Evolutionary conservation across 2,329 filamentous ascomycete genomes (phyloP).

Genomic region (Phyllosticta paracitricarpa): DNA sequence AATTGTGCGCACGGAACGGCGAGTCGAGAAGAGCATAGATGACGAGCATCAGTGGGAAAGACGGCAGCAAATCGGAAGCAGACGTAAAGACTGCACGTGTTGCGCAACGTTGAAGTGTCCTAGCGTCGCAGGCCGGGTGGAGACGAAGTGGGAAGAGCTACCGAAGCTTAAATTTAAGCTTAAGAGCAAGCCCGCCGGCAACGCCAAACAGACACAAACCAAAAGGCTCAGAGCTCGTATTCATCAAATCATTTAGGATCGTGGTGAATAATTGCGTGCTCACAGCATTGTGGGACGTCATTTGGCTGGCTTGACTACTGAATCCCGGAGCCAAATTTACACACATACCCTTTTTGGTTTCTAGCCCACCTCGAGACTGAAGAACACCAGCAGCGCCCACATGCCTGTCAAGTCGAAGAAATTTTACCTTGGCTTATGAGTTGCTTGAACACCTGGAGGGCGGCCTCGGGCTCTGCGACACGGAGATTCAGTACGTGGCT

Average conservation of each 20-base stretch:
- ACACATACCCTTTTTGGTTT: not conserved
- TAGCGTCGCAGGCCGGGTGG: too few relatives aligned
- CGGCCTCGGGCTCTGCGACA: slow-evolving; percentile 30
- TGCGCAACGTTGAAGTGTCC: too few relatives aligned
- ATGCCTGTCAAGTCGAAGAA: slow-evolving; percentile 22
- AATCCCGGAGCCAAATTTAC: not conserved
- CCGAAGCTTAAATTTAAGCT: not conserved
- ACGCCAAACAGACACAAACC: not conserved
- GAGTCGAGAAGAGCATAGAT: too few relatives aligned
- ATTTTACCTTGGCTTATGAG: slow-evolving; percentile 31
- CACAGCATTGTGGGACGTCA: not conserved
- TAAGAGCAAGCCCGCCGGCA: not conserved
- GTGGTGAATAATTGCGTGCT: not conserved
- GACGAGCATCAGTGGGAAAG: too few relatives aligned
- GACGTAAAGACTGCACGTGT: too few relatives aligned
- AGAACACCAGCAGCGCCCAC: not conserved
- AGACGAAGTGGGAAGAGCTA: not conserved
- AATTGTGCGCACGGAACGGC: too few relatives aligned
- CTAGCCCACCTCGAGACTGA: slow-evolving; percentile 1
- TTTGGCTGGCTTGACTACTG: not conserved
- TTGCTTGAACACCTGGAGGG: slow-evolving; percentile 40
- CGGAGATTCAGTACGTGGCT: not conserved
- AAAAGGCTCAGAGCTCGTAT: not conserved
- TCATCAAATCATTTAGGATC: not conserved
- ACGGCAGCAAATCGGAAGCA: too few relatives aligned